Conservation (phyloP, 2,329 filamentous ascomycete species). For the Plectosphaerella sp. region DNA sequence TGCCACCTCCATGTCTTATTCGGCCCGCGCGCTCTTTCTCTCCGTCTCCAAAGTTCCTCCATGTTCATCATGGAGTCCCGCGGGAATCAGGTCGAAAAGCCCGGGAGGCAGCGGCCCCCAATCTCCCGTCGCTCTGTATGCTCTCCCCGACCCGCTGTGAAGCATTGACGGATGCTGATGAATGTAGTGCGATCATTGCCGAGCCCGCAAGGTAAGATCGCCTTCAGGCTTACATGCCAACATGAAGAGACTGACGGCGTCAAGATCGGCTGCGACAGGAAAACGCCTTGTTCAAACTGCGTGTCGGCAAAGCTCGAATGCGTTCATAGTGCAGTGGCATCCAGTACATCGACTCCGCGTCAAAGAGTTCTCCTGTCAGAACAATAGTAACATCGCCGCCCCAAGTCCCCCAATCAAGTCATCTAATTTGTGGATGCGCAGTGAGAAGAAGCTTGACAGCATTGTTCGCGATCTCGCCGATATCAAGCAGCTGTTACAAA, state of each 20-base stretch:
- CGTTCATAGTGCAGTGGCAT: slow-evolving; percentile 22
- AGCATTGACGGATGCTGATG: not conserved
- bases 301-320: slow-evolving; percentile 23
- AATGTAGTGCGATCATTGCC: slow-evolving; percentile 24
- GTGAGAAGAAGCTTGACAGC: slow-evolving; percentile 30
- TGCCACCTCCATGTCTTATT: not conserved
- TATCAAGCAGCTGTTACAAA: slow-evolving; percentile 21
- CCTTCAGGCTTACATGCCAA: not conserved
- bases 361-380: slow-evolving; percentile 30
- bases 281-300: slow-evolving; percentile 28
- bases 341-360: slow-evolving; percentile 17
- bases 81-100: slow-evolving; percentile 4
- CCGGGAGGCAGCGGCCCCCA: slow-evolving; percentile 5
- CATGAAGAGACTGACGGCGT: not conserved
- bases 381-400: slow-evolving; percentile 23
- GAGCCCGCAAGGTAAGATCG: slow-evolving; percentile 19
- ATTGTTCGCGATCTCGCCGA: slow-evolving; percentile 25
- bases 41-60: not conserved
- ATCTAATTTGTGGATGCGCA: slow-evolving; percentile 5
- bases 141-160: not conserved
- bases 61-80: slow-evolving; percentile 10
- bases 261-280: slow-evolving; percentile 24
- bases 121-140: slow-evolving; percentile 20
- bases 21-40: not conserved
- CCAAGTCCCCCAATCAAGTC: not conserved